Percentiles rank a stretch among this genome's conserved stretches.
Conservation (phyloP, 2,329 filamentous ascomycete species). For the Cryphonectria naterciae region DNA sequence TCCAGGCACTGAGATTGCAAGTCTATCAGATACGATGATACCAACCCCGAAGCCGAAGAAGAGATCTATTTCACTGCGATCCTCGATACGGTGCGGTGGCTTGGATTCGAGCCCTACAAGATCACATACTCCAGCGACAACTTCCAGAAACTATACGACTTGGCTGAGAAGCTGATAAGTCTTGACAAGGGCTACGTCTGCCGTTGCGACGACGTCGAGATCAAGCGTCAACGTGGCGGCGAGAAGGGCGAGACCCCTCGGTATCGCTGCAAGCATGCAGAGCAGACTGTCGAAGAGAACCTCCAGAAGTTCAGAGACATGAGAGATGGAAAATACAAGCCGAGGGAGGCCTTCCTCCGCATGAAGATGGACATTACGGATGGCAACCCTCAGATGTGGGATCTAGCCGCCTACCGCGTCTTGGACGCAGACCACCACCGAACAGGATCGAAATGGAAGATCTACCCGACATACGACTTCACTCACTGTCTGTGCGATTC, state of each 20-base stretch:
- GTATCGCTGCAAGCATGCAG: slow-evolving; percentile 80
- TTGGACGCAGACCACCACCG: slow-evolving; percentile 71
- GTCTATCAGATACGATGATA: slow-evolving; percentile 85
- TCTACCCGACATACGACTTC: slow-evolving; percentile 95
- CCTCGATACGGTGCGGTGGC: slow-evolving; percentile 83
- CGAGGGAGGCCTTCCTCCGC: slow-evolving; percentile 79
- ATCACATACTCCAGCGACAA: slow-evolving; percentile 91
- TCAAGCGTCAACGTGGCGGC: slow-evolving; percentile 86
- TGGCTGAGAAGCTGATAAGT: slow-evolving; percentile 82
- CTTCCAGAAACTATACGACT: slow-evolving; percentile 84
- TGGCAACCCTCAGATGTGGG: slow-evolving; percentile 95
- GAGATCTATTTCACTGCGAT: slow-evolving; percentile 90
- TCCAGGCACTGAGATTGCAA: neutral
- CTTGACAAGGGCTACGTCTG: slow-evolving; percentile 81
- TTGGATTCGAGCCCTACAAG: slow-evolving; percentile 76
- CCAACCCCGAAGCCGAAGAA: slow-evolving; percentile 92
- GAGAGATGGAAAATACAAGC: slow-evolving; percentile 88
- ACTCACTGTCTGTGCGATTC: slow-evolving; percentile 90
- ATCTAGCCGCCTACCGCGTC: slow-evolving; percentile 88
- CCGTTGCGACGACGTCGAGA: slow-evolving; percentile 79
- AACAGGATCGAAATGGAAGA: slow-evolving; percentile 83
- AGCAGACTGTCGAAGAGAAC: slow-evolving; percentile 75
- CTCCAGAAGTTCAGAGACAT: slow-evolving; percentile 84
- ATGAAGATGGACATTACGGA: slow-evolving; percentile 91
- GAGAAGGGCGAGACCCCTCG: slow-evolving; percentile 69